A percentile compares a stretch with the other conserved stretches of the same genome.
phyloP scores from a whole-genome alignment of 116 monocot genomes.

The Iris pallida region DNA sequence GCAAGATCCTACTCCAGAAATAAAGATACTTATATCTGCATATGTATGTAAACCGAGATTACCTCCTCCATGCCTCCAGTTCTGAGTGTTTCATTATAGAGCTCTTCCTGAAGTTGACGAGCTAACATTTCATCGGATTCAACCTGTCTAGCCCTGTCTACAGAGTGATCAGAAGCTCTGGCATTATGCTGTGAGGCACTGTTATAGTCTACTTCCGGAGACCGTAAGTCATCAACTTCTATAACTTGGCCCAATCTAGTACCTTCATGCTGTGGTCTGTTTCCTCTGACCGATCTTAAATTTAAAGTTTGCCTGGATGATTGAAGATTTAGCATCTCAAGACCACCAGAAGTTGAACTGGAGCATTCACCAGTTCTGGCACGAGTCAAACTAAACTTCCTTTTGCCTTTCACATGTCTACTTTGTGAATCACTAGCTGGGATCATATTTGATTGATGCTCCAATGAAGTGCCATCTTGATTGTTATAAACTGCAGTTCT shows the following conservation, averaged over 20 bases:
- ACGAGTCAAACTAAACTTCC: conserved; percentile 19
- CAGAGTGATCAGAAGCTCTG: conserved; percentile 10
- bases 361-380: conserved; percentile 22
- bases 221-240: conserved; percentile 35
- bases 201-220: conserved; percentile 1
- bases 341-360: conserved; percentile 12
- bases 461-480: neutral
- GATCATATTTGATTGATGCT: conserved; percentile 6
- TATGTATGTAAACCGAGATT: neutral
- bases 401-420: conserved; percentile 19
- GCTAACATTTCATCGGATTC: conserved; percentile 52
- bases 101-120: conserved; percentile 44
- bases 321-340: conserved; percentile 12
- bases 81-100: conserved; percentile 31
- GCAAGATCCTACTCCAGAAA: no score
- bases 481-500: neutral
- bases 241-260: conserved; percentile 20
- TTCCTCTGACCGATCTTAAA: conserved; percentile 15
- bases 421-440: conserved; percentile 2
- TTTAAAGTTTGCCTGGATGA: conserved; percentile 8
- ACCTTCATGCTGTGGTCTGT: conserved; percentile 3
- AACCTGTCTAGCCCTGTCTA: conserved; percentile 27
- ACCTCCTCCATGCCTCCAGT: conserved; percentile 23
- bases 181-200: conserved; percentile 4
- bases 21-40: no score